Evolutionary conservation across 306 rosid species (phyloP).

Genomic region (Trichosanthes cucumerina): DNA sequence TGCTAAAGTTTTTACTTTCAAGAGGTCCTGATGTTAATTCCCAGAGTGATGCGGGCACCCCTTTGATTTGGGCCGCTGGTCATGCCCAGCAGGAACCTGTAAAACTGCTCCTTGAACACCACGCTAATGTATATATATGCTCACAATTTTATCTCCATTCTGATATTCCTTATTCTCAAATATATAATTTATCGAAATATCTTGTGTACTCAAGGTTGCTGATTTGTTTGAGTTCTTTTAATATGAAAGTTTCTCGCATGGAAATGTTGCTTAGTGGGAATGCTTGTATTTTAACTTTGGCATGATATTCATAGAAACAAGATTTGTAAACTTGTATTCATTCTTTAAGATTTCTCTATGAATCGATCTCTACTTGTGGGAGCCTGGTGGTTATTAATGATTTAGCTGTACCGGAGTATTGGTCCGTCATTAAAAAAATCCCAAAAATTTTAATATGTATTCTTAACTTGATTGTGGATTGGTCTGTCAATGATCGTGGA

Average conservation of each 20-base stretch:
- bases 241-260: neutral
- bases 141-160: conserved; percentile 1
- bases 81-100: conserved; percentile 77
- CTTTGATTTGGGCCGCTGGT: conserved; percentile 96
- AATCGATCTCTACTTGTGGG: neutral
- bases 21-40: conserved; percentile 58
- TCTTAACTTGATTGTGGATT: too few relatives aligned
- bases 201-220: neutral
- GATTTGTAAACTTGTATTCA: neutral
- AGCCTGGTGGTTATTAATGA: neutral
- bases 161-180: neutral
- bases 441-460: neutral
- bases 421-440: neutral
- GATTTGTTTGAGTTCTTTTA: neutral
- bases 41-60: conserved; percentile 83
- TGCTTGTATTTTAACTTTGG: neutral
- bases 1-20: conserved; percentile 59
- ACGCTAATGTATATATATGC: conserved; percentile 55
- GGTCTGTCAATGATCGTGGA: neutral
- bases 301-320: neutral
- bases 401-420: neutral
- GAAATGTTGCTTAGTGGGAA: neutral
- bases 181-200: neutral
- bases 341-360: neutral
- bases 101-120: conserved; percentile 50